These are phyloP conservation scores for Lachnellula occidentalis DNA, from an alignment of 2,329 filamentous ascomycete species.

Conservation along the genomic window DNA sequence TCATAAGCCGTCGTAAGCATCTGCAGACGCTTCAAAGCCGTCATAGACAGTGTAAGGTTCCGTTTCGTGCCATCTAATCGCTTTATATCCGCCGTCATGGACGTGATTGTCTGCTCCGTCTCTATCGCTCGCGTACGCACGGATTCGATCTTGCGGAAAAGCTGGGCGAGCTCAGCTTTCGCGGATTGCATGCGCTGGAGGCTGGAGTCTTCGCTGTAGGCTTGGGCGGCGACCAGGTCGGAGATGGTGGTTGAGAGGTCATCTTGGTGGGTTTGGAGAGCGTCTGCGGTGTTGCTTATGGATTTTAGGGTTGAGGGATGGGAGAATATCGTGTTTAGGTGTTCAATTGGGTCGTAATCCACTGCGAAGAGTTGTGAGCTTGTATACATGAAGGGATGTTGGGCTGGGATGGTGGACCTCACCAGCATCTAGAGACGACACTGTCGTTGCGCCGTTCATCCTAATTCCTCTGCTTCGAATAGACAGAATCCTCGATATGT, in stretches of 20 bases:
- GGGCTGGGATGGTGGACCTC: slow-evolving; percentile 11
- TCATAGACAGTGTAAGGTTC: slow-evolving; percentile 96
- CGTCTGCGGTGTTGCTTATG: slow-evolving; percentile 66
- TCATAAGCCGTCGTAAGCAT: slow-evolving; percentile 99
- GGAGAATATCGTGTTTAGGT: slow-evolving; percentile 90
- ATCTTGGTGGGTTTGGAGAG: slow-evolving; percentile 71
- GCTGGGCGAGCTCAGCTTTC: slow-evolving; percentile 78
- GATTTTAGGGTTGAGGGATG: slow-evolving; percentile 80
- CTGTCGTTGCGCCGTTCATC: slow-evolving; percentile 29
- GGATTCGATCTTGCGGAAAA: slow-evolving; percentile 92
- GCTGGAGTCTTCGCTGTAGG: slow-evolving; percentile 78
- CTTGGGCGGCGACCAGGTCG: slow-evolving; percentile 66
- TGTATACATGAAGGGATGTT: slow-evolving; percentile 1
- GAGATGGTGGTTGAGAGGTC: slow-evolving; percentile 75
- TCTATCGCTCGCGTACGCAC: slow-evolving; percentile 83
- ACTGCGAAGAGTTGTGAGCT: slow-evolving; percentile 37
- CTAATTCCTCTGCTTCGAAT: slow-evolving; percentile 7
- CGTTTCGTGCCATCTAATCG: slow-evolving; percentile 92
- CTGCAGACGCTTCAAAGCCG: slow-evolving; percentile 89
- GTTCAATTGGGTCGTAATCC: slow-evolving; percentile 88
- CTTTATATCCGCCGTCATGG: slow-evolving; percentile 99
- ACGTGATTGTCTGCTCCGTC: slow-evolving; percentile 93
- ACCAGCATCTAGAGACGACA: slow-evolving; percentile 31
- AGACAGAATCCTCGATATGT: background rate
- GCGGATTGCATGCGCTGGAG: slow-evolving; percentile 88